Evolutionary conservation across 2,329 filamentous ascomycete species (phyloP).

Genomic region (Aspergillus fructus): DNA sequence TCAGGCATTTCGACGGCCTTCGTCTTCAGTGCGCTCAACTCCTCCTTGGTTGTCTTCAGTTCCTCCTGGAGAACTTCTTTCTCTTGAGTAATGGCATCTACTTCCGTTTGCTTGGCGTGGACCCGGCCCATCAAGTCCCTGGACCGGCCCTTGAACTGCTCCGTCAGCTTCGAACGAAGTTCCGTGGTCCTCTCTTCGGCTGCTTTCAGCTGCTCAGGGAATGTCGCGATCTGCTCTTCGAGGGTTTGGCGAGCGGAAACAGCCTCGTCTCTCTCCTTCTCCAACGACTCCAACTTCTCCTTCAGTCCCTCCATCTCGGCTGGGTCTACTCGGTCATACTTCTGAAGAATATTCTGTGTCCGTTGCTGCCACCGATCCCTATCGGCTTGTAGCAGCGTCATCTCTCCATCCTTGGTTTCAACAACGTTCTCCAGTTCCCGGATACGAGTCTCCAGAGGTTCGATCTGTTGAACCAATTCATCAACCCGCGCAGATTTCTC

Average conservation of each 20-base stretch:
- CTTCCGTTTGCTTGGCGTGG: slow-evolving; percentile 50
- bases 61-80: slow-evolving; percentile 69
- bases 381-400: slow-evolving; percentile 85
- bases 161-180: slow-evolving; percentile 45
- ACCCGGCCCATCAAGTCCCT: slow-evolving; percentile 67
- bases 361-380: slow-evolving; percentile 95
- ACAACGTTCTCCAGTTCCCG: slow-evolving; percentile 79
- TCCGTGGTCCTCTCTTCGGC: slow-evolving; percentile 53
- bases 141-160: slow-evolving; percentile 54
- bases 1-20: slow-evolving; percentile 55
- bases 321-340: slow-evolving; percentile 93
- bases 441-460: slow-evolving; percentile 78
- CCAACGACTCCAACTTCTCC: slow-evolving; percentile 66
- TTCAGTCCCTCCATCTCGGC: slow-evolving; percentile 89
- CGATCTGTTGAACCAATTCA: slow-evolving; percentile 70
- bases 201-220: slow-evolving; percentile 49
- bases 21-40: slow-evolving; percentile 49
- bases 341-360: slow-evolving; percentile 90
- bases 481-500: slow-evolving; percentile 75
- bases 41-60: slow-evolving; percentile 60
- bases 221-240: slow-evolving; percentile 50
- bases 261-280: slow-evolving; percentile 68
- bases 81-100: slow-evolving; percentile 55
- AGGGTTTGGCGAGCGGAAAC: slow-evolving; percentile 51
- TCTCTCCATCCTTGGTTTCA: slow-evolving; percentile 79